A percentile compares a stretch with the other conserved stretches of the same genome.
Evolutionary conservation across 2,329 filamentous ascomycete genomes (phyloP).

Genomic region (Aspergillus clavatus): DNA sequence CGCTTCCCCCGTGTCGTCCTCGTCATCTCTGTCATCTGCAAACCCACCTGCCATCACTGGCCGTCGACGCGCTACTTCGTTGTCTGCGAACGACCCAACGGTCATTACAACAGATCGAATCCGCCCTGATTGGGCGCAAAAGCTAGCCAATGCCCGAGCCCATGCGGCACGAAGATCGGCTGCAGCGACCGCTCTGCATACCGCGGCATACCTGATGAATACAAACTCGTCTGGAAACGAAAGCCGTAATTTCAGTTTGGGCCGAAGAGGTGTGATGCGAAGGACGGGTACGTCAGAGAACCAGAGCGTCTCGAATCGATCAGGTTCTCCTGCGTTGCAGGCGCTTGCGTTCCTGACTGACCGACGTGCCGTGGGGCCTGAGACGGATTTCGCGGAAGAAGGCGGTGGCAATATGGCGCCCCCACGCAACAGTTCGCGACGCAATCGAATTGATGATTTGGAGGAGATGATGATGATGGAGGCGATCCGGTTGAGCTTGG

Average conservation of each 20-base stretch:
- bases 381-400: conserved; percentile 36
- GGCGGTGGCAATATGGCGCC: conserved; percentile 32
- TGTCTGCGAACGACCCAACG: conserved; percentile 77
- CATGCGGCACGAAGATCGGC: conserved; percentile 83
- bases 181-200: conserved; percentile 88
- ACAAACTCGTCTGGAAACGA: conserved; percentile 42
- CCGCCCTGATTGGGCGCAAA: conserved; percentile 89
- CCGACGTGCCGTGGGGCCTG: conserved; percentile 32
- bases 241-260: conserved; percentile 50
- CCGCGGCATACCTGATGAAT: conserved; percentile 86
- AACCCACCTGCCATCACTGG: conserved; percentile 34
- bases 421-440: conserved; percentile 50
- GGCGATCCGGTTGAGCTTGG: conserved; percentile 85
- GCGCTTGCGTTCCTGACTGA: conserved; percentile 46
- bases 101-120: conserved; percentile 92
- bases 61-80: conserved; percentile 58
- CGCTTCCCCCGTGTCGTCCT: conserved; percentile 76
- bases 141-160: conserved; percentile 75
- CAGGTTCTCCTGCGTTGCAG: conserved; percentile 39
- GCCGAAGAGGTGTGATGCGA: conserved; percentile 50
- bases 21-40: conserved; percentile 67
- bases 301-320: conserved; percentile 31
- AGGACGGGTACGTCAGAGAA: conserved; percentile 33
- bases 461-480: conserved; percentile 99
- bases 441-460: conserved; percentile 72